Evolutionary conservation across 352 stramenopile species (phyloP).

Genomic region (Pythium plurisporium): DNA sequence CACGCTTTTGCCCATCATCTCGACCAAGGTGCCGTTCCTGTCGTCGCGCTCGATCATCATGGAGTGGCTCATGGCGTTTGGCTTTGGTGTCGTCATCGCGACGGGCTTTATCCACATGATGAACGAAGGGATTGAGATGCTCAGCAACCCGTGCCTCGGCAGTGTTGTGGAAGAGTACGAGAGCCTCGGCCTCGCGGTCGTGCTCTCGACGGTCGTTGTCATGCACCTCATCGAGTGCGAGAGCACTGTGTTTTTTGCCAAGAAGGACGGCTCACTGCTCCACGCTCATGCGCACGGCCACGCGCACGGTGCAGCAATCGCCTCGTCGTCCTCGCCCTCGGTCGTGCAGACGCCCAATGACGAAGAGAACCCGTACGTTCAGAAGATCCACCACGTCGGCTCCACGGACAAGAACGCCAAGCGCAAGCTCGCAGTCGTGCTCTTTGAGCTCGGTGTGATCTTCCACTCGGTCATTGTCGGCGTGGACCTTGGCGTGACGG

Average conservation of each 20-base stretch:
- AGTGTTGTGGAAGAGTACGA: slow-evolving; percentile 46
- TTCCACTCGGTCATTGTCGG: slow-evolving; percentile 74
- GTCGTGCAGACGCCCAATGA: slow-evolving; percentile 12
- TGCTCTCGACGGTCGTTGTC: slow-evolving; percentile 55
- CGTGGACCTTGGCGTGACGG: slow-evolving; percentile 50
- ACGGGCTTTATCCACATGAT: slow-evolving; percentile 76
- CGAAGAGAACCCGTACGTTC: slow-evolving; percentile 17
- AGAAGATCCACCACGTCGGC: neutral
- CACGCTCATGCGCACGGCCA: slow-evolving; percentile 36
- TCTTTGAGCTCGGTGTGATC: slow-evolving; percentile 54
- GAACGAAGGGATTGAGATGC: slow-evolving; percentile 48
- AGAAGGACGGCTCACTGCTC: slow-evolving; percentile 15
- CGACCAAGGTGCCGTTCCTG: slow-evolving; percentile 30
- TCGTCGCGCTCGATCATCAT: slow-evolving; percentile 40
- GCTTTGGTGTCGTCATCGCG: slow-evolving; percentile 60
- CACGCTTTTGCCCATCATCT: slow-evolving; percentile 42
- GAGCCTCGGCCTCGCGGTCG: slow-evolving; percentile 45
- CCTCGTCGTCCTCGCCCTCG: neutral
- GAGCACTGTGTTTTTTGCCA: slow-evolving; percentile 48
- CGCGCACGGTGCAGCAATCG: neutral
- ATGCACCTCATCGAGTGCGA: slow-evolving; percentile 70
- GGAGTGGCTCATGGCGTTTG: slow-evolving; percentile 51
- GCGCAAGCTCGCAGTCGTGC: slow-evolving; percentile 37
- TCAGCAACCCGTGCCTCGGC: slow-evolving; percentile 56
- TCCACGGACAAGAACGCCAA: slow-evolving; percentile 19